A percentile compares a stretch with the other conserved stretches of the same genome.
Evolutionary conservation across 2,329 filamentous ascomycete genomes (phyloP).

Genomic region (Alternaria sp.): DNA sequence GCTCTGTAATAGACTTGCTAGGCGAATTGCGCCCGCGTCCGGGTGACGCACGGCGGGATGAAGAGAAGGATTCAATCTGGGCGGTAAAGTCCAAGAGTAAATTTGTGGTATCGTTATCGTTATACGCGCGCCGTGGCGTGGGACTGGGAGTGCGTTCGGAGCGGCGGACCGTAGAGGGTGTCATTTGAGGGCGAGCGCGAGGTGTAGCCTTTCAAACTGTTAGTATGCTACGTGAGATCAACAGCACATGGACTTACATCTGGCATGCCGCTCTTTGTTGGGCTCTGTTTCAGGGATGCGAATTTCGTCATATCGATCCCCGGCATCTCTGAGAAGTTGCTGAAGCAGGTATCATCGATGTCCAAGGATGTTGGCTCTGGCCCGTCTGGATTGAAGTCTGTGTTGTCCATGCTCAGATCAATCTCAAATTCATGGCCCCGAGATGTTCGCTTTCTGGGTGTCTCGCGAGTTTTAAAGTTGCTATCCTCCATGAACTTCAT

Average conservation of each 20-base stretch:
- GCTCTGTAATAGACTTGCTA: conserved; percentile 56
- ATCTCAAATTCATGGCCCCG: conserved; percentile 27
- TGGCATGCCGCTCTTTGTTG: conserved; percentile 47
- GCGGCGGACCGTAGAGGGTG: conserved; percentile 58
- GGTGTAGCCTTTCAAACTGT: conserved; percentile 38
- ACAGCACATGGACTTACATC: conserved; percentile 20
- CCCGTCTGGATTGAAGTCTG: conserved; percentile 43
- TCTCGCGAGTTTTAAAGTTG: conserved; percentile 27
- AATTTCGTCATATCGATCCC: conserved; percentile 79
- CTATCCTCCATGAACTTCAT: conserved; percentile 44
- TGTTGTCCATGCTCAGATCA: conserved; percentile 34
- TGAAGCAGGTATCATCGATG: conserved; percentile 77
- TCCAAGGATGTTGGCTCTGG: conserved; percentile 43
- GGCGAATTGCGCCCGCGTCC: conserved; percentile 55
- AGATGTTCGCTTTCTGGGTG: conserved; percentile 28
- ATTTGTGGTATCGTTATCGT: conserved; percentile 70
- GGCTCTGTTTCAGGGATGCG: conserved; percentile 70
- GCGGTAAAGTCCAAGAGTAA: conserved; percentile 89
- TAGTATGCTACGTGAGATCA: conserved; percentile 2
- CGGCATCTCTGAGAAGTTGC: conserved; percentile 86
- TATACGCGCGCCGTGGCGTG: conserved; percentile 60
- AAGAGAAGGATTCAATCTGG: conserved; percentile 66
- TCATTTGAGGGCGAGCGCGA: conserved; percentile 49
- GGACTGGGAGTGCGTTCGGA: conserved; percentile 54
- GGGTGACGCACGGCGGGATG: conserved; percentile 49